Percentiles rank a stretch among this genome's conserved stretches.
Conservation (phyloP, 345 rosid species). For the Murraya koenigii region DNA sequence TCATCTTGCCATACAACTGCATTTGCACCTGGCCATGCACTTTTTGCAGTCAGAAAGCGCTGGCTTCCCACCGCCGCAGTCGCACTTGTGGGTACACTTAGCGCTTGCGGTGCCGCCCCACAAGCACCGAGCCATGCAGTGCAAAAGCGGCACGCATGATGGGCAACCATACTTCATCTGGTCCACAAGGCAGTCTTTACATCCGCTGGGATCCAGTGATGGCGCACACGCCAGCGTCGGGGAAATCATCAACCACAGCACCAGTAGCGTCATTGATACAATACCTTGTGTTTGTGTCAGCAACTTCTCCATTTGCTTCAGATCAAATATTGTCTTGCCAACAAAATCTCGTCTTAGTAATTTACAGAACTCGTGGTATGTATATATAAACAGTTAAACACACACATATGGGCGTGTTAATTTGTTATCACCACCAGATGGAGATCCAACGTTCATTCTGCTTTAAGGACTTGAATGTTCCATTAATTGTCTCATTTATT, state of each 20-base stretch:
- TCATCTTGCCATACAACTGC: conserved; percentile 47
- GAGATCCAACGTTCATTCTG: neutral
- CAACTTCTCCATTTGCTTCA: conserved; percentile 5
- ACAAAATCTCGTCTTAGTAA: neutral
- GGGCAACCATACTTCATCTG: conserved; percentile 58
- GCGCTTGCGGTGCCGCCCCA: conserved; percentile 57
- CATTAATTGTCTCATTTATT: conserved; percentile 15
- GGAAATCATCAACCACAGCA: conserved; percentile 15
- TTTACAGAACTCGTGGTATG: neutral
- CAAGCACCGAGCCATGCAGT: conserved; percentile 79
- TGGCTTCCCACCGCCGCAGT: conserved; percentile 45
- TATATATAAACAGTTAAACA: too few relatives aligned
- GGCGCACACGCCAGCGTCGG: conserved; percentile 21
- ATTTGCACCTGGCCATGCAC: conserved; percentile 70
- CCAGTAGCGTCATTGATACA: conserved; percentile 6
- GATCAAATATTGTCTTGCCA: too few relatives aligned
- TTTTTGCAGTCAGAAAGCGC: conserved; percentile 56
- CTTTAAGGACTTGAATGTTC: neutral
- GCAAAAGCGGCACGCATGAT: conserved; percentile 50
- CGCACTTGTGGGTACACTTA: conserved; percentile 44
- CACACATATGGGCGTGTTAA: neutral
- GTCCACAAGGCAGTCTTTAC: conserved; percentile 51
- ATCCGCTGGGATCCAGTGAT: conserved; percentile 23
- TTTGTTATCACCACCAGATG: neutral
- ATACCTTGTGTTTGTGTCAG: neutral